Base-by-base conservation (phyloP, 2,329 filamentous ascomycete species). In the Bretziella fagacearum region DNA sequence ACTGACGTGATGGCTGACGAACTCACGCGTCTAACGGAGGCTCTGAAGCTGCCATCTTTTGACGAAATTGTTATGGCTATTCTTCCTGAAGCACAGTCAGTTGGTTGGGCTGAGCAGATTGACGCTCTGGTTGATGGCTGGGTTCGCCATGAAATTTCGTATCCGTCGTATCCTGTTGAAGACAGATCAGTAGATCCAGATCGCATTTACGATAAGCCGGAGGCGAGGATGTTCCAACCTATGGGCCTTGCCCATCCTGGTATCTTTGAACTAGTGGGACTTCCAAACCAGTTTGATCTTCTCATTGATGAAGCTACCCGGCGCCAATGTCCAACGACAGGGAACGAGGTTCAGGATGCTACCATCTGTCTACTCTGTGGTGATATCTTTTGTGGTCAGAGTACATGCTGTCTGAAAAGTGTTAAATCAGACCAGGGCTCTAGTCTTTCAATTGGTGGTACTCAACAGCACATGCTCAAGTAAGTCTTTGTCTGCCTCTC, bases 321-420 rank as follows among this genome's bases (percentile, higher is more conserved):
- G 53, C 70, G 81, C 45, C 78, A 74, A 43, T 98, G 91, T 57
- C 86, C 86, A 0, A 93, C 79, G 2, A 94, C 85, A 1, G 86
- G 86, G 53, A 93, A 91, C 59, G 89, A 95, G 55, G 66, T 98
- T 44, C 81, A 79, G 2, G 93, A 98, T 60, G 86, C 91, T 0
- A 84, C 82, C 53, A 75, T 98, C 30, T 98, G 91, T 58, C 71
- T 98, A 32, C 85, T 95, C 65, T 98, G 91, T 58, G 89, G 91
- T 27, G 86, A 87, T n/a, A 84, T 98, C 33, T 89, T 95, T 62
- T 98, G 91, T 63, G 85, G 82, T 7, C 91, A 98, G 65, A 85
- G 82, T 39, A 81, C 87, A 40, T 98, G 91, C 65, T 98, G 91
- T 60, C 76, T 84, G 57, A 78, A 77, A 55, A 69, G 76, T 51